A percentile compares a stretch with the other conserved stretches of the same genome.
Evolutionary conservation across 2,329 filamentous ascomycete species (phyloP).

Genomic region (Aaosphaeria arxii): DNA sequence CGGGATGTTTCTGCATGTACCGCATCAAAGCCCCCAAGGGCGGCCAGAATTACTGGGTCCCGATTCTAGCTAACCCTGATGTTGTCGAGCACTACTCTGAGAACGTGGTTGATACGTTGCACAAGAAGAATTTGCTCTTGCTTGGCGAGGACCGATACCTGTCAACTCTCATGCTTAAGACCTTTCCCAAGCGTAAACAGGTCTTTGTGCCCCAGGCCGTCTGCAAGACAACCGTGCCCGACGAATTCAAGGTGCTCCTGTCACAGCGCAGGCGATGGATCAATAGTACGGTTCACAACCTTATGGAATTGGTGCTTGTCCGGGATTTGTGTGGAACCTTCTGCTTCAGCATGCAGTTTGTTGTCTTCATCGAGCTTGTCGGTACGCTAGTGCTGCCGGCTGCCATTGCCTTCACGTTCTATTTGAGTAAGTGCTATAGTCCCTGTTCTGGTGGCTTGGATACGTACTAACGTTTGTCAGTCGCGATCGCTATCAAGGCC

Average conservation of each 20-base stretch:
- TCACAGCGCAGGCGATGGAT: slow-evolving; percentile 98
- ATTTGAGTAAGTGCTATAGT: slow-evolving; percentile 70
- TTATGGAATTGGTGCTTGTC: slow-evolving; percentile 96
- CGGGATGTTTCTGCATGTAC: slow-evolving; percentile 99
- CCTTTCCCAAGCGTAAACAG: slow-evolving; percentile 98
- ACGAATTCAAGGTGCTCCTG: slow-evolving; percentile 84
- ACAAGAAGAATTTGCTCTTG: slow-evolving; percentile 93
- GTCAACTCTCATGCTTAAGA: slow-evolving; percentile 95
- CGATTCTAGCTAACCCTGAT: slow-evolving; percentile 95
- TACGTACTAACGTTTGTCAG: slow-evolving; percentile 44
- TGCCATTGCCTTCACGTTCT: slow-evolving; percentile 95
- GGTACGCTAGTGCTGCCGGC: slow-evolving; percentile 93
- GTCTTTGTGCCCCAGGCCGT: slow-evolving; percentile 98
- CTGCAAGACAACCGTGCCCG: slow-evolving; percentile 96
- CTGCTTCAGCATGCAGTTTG: slow-evolving; percentile 99
- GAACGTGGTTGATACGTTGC: slow-evolving; percentile 96
- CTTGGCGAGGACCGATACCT: slow-evolving; percentile 94
- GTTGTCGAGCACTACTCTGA: slow-evolving; percentile 99
- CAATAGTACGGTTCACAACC: slow-evolving; percentile 97
- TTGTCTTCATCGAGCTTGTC: slow-evolving; percentile 91
- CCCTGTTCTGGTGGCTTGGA: slow-evolving; percentile 1
- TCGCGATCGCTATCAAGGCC: slow-evolving; percentile 79
- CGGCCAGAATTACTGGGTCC: slow-evolving; percentile 98
- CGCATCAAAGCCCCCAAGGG: slow-evolving; percentile 99
- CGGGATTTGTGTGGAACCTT: slow-evolving; percentile 96